Conservation (phyloP, 345 rosid genomes). For the Sonneratia caseolaris region DNA sequence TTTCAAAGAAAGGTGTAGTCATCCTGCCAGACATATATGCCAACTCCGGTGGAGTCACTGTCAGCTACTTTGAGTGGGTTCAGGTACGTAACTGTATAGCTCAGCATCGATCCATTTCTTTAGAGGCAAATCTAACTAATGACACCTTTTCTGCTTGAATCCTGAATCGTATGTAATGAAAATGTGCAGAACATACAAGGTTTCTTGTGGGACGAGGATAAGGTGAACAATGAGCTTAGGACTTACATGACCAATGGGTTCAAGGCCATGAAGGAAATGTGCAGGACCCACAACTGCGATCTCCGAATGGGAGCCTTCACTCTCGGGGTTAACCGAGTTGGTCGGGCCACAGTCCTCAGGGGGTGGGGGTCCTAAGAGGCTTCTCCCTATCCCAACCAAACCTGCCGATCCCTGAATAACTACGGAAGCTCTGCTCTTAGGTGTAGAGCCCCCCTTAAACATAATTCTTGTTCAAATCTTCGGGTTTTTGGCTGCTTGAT, state of each 20-base stretch:
- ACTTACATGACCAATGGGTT: constrained; percentile 84
- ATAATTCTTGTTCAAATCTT: not conserved
- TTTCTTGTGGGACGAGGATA: constrained; percentile 93
- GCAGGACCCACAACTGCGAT: constrained; percentile 68
- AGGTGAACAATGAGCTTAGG: constrained; percentile 67
- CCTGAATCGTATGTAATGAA: no score
- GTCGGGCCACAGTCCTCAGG: constrained; percentile 71
- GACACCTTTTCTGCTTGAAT: not conserved
- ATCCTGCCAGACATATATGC: constrained; percentile 96
- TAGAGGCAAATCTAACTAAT: no score
- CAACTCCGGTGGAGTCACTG: constrained; percentile 95
- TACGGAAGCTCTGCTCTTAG: not conserved
- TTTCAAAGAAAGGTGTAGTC: constrained; percentile 73
- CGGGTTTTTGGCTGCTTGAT: not conserved
- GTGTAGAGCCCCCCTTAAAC: not conserved
- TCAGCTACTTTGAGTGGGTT: constrained; percentile 98
- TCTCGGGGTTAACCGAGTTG: constrained; percentile 90
- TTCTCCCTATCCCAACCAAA: not conserved
- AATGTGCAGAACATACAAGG: constrained; percentile 82
- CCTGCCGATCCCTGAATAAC: constrained; percentile 10
- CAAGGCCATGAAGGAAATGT: constrained; percentile 74
- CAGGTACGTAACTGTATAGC: constrained; percentile 38
- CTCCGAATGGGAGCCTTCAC: constrained; percentile 99
- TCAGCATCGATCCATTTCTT: not conserved
- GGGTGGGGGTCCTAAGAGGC: constrained; percentile 79